Conservation (phyloP, 345 rosid species). For the Corchorus capsularis region DNA sequence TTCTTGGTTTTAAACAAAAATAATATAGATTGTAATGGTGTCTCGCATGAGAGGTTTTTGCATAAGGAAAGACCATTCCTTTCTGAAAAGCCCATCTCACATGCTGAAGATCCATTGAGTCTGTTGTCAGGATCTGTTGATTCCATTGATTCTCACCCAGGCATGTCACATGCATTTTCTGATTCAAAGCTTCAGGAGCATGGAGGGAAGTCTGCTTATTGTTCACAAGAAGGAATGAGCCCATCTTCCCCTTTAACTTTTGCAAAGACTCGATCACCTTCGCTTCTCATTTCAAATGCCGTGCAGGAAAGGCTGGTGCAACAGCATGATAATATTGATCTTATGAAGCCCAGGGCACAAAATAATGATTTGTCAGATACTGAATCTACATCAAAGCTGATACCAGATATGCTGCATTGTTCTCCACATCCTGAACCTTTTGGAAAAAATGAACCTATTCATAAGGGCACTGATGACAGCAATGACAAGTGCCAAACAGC, state of each 20-base stretch:
- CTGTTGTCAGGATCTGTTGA: slow-evolving; percentile 47
- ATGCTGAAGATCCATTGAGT: slow-evolving; percentile 32
- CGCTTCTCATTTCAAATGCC: slow-evolving; percentile 25
- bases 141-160: slow-evolving; percentile 42
- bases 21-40: slow-evolving; percentile 30
- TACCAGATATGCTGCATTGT: slow-evolving; percentile 24
- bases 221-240: slow-evolving; percentile 58
- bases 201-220: slow-evolving; percentile 46
- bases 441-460: slow-evolving; percentile 27
- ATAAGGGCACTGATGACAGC: slow-evolving; percentile 25
- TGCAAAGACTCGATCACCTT: slow-evolving; percentile 37
- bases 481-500: slow-evolving; percentile 20
- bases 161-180: slow-evolving; percentile 60
- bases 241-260: slow-evolving; percentile 50
- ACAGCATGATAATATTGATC: slow-evolving; percentile 31
- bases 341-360: slow-evolving; percentile 34
- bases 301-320: slow-evolving; percentile 39
- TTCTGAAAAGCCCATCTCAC: slow-evolving; percentile 39
- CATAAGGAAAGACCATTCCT: slow-evolving; percentile 37
- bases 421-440: slow-evolving; percentile 27
- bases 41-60: slow-evolving; percentile 33
- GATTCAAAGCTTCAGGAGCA: slow-evolving; percentile 60
- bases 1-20: slow-evolving; percentile 24
- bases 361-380: slow-evolving; percentile 37
- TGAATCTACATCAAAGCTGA: slow-evolving; percentile 27